phyloP scores from a whole-genome alignment of 177 flowering plant genomes.

The Tripterygium wilfordii region DNA sequence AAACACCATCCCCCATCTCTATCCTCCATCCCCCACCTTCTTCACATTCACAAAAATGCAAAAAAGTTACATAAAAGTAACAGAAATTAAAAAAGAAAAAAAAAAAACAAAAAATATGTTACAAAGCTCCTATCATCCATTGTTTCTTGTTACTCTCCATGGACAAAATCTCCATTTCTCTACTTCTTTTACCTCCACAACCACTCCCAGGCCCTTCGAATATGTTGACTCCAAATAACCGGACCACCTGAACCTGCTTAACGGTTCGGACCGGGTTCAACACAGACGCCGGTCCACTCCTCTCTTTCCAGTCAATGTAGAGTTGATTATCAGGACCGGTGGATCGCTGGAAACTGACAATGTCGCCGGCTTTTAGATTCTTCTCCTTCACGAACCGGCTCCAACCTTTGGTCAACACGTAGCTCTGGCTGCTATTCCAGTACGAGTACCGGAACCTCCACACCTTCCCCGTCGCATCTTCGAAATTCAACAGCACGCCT shows the following conservation, averaged over 20 bases:
- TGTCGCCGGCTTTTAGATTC: slow-evolving; percentile 73
- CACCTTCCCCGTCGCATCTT: slow-evolving; percentile 70
- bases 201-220: slow-evolving; percentile 25
- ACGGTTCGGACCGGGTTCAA: slow-evolving; percentile 5
- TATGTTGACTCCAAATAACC: slow-evolving; percentile 85
- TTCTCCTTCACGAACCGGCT: slow-evolving; percentile 94
- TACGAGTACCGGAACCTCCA: slow-evolving; percentile 91
- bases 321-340: slow-evolving; percentile 62
- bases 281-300: slow-evolving; percentile 17
- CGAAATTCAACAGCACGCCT: slow-evolving; percentile 69
- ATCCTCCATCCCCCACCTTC: slow-evolving; percentile 4
- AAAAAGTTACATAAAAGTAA: too few relatives aligned
- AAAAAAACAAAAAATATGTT: too few relatives aligned
- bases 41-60: too few relatives aligned
- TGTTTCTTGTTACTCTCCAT: slow-evolving; percentile 50
- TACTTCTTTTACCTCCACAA: slow-evolving; percentile 17
- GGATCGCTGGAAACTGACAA: slow-evolving; percentile 63
- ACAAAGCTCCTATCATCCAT: slow-evolving; percentile 47
- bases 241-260: slow-evolving; percentile 40
- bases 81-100: too few relatives aligned
- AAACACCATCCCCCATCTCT: background rate
- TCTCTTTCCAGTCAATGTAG: slow-evolving; percentile 70
- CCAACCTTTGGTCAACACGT: slow-evolving; percentile 94
- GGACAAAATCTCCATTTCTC: slow-evolving; percentile 43
- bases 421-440: slow-evolving; percentile 96